Evolutionary conservation across 257 asterid species (phyloP), one percentile per base, ranked within the genome.

Genomic region (Fraxinus anomala): DNA sequence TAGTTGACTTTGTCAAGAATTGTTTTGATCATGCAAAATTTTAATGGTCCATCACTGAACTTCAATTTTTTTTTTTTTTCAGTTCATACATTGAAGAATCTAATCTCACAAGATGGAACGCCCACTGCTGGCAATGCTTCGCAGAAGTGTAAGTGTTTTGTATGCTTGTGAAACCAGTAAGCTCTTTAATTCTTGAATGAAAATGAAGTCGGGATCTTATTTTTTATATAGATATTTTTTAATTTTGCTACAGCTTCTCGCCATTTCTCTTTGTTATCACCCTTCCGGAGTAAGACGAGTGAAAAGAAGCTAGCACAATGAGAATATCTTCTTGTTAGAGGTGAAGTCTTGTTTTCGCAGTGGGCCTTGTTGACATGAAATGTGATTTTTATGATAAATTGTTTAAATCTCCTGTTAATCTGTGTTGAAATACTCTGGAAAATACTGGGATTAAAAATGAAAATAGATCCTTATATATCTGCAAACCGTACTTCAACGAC

Each of bases 1-100:
- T 26, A 56, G 26, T 56, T 0, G 66, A 56, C 26, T 19, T 56
- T 56, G 12, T 63, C n/a, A 16, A 10, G 6, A 23, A 7, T 63
- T 21, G 28, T 74, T 24, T 6, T n/a, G 68, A 59, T 17, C 12
- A 6, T 21, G 30, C 39, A 33, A 21, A 59, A 59, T 21, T 61
- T 31, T 13, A 61, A 47, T 61, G 12, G 44, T 49, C 37, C 31
- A 17, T 6, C 37, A 34, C n/a, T 59, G 19, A 44, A 69, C 76
- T 23, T 19, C 30, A 68, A 13, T 40, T 1, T 40, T 40, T 8
- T 69, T 54, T 24, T 47, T 11, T 31, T 14, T 85, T 72, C 96
- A 95, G 99, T 85, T 84, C 77, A 82, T 82, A 95, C 97, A 73
- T 80, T 95, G 74, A 92, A 90, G 90, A 95, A 89, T 80, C 88